A percentile compares a stretch with the other conserved stretches of the same genome.
Evolutionary conservation across 352 stramenopile species (phyloP).

Genomic region (Phytophthora syringae): DNA sequence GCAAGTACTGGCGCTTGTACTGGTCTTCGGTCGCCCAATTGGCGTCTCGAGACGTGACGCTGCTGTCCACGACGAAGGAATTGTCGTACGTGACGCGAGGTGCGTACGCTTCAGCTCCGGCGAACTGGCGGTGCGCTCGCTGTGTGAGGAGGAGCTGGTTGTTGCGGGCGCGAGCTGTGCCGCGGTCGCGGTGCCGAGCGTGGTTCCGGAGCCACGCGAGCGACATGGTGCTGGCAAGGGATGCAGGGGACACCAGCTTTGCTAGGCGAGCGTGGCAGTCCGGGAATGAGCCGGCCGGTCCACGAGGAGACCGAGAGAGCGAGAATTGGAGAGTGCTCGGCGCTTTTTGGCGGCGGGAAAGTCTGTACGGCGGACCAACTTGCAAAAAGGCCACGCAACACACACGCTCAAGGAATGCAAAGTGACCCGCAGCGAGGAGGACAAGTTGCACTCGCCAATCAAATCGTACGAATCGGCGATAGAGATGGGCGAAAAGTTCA

Average conservation of each 20-base stretch:
- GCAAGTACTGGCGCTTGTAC: conserved; percentile 49
- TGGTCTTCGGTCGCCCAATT: conserved; percentile 54
- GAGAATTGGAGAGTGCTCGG: conserved; percentile 13
- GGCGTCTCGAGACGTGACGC: conserved; percentile 36
- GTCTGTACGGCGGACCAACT: conserved; percentile 33
- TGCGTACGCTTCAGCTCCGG: conserved; percentile 23
- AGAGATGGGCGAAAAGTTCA: conserved; percentile 27
- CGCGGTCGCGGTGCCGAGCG: conserved; percentile 35
- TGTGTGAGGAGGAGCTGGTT: conserved; percentile 30
- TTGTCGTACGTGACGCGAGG: conserved; percentile 39
- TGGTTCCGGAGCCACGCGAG: conserved; percentile 43
- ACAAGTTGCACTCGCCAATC: conserved; percentile 31
- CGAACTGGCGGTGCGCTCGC: conserved; percentile 35
- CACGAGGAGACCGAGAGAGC: conserved; percentile 24
- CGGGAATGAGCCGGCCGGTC: conserved; percentile 28
- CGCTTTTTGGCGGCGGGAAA: conserved; percentile 27
- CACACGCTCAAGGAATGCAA: conserved; percentile 11
- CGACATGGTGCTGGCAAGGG: conserved; percentile 31
- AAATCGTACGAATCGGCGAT: conserved; percentile 27
- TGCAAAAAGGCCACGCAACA: conserved; percentile 34
- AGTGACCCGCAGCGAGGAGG: conserved; percentile 17
- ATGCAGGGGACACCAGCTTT: conserved; percentile 9
- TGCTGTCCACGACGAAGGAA: conserved; percentile 38
- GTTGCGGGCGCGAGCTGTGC: conserved; percentile 25
- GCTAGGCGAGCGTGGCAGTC: conserved; percentile 30